A percentile compares a stretch with the other conserved stretches of the same genome.
Evolutionary conservation across 2,329 filamentous ascomycete species (phyloP).

Genomic region (Phoma herbarum): DNA sequence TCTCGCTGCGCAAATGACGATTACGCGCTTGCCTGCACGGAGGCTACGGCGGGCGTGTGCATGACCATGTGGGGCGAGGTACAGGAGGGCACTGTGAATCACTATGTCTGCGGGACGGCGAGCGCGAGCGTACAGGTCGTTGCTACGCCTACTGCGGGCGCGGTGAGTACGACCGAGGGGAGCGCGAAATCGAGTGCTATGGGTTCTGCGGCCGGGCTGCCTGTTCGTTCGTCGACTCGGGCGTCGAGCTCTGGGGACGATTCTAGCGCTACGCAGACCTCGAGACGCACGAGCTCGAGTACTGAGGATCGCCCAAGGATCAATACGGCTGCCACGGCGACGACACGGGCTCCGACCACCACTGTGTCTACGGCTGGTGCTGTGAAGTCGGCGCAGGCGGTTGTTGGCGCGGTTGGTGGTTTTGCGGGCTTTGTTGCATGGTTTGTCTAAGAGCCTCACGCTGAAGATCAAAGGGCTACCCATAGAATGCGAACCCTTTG

Average conservation of each 20-base stretch:
- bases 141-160: slow-evolving; percentile 7
- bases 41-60: slow-evolving; percentile 20
- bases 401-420: slow-evolving; percentile 9
- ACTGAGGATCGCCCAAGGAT: slow-evolving; percentile 4
- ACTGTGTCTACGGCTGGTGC: slow-evolving; percentile 12
- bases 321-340: slow-evolving; percentile 4
- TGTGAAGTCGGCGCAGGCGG: slow-evolving; percentile 10
- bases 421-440: slow-evolving; percentile 10
- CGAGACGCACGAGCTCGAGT: neutral
- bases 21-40: slow-evolving; percentile 21
- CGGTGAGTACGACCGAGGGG: neutral
- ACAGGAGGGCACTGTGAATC: slow-evolving; percentile 14
- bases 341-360: neutral
- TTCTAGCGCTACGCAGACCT: neutral
- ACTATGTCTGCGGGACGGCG: slow-evolving; percentile 25
- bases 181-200: neutral
- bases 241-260: slow-evolving; percentile 1
- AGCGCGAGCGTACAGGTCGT: slow-evolving; percentile 18
- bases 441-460: neutral
- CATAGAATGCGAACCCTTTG: too few relatives aligned
- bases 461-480: too few relatives aligned
- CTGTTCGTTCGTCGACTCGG: slow-evolving; percentile 2
- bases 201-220: neutral
- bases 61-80: slow-evolving; percentile 20
- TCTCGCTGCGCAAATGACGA: slow-evolving; percentile 23